These are phyloP conservation scores for Rickenella mellea DNA, from an alignment of 768 basidiomycete species.

Conservation along the genomic window DNA sequence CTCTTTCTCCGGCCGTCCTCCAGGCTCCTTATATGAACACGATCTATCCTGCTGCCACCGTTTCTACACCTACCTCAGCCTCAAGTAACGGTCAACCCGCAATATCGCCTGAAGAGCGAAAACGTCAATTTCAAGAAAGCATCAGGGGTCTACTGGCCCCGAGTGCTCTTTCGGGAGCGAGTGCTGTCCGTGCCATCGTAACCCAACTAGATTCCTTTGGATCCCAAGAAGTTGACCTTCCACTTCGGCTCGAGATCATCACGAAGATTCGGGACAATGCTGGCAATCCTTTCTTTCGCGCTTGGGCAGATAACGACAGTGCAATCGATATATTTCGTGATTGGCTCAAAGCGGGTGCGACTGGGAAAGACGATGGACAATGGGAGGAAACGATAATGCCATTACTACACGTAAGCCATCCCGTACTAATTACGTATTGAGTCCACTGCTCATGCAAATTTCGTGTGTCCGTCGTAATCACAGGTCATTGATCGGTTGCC, in stretches of 20 bases:
- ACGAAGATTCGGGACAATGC: constrained; percentile 78
- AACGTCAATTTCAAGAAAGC: constrained; percentile 39
- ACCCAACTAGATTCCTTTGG: constrained; percentile 51
- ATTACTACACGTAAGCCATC: constrained; percentile 65
- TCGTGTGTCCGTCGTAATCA: background rate
- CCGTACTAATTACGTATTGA: constrained; percentile 9
- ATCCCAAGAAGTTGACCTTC: constrained; percentile 50
- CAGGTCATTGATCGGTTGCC: constrained; percentile 83
- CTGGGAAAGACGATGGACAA: constrained; percentile 41
- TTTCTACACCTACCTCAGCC: constrained; percentile 29
- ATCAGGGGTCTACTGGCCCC: constrained; percentile 51
- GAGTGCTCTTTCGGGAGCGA: constrained; percentile 55
- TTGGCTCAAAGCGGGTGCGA: constrained; percentile 69
- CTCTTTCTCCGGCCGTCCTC: constrained; percentile 61
- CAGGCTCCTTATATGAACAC: constrained; percentile 46
- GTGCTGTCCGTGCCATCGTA: constrained; percentile 56
- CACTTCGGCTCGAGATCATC: constrained; percentile 64
- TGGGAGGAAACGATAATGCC: constrained; percentile 78
- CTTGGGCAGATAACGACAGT: constrained; percentile 67
- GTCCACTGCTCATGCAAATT: constrained; percentile 5
- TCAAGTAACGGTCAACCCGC: constrained; percentile 21
- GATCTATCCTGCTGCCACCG: constrained; percentile 20
- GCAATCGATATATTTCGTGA: constrained; percentile 76
- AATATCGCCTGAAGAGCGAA: constrained; percentile 43
- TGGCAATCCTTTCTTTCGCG: constrained; percentile 78